A percentile compares a stretch with the other conserved stretches of the same genome.
These are phyloP conservation scores for Mediolabrus comicus DNA, from an alignment of 108 stramenopile genomes.

Conservation along the genomic window DNA sequence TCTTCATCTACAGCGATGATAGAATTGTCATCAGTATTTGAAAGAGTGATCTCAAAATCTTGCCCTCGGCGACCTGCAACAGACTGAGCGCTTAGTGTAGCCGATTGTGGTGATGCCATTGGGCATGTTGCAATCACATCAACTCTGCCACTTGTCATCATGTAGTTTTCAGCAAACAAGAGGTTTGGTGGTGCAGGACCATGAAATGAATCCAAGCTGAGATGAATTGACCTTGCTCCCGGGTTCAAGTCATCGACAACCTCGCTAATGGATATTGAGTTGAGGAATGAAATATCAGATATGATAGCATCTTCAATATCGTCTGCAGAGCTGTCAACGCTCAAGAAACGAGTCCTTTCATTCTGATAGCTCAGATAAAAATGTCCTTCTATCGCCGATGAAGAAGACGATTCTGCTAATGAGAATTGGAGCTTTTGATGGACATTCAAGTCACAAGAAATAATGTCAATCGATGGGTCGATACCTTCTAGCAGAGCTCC, in stretches of 20 bases:
- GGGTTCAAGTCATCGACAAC: not conserved
- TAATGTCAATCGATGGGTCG: constrained; percentile 26
- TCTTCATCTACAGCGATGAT: constrained; percentile 15
- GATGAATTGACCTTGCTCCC: constrained; percentile 5
- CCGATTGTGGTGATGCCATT: constrained; percentile 3
- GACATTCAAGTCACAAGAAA: constrained; percentile 55
- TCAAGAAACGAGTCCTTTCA: constrained; percentile 42
- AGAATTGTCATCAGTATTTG: constrained; percentile 25
- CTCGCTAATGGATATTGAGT: constrained; percentile 29
- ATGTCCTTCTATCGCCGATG: constrained; percentile 36
- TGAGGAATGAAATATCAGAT: constrained; percentile 38
- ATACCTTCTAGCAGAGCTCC: constrained; percentile 32
- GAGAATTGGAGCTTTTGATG: constrained; percentile 36
- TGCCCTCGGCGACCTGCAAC: constrained; percentile 58
- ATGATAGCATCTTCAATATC: constrained; percentile 46
- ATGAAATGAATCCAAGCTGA: constrained; percentile 18
- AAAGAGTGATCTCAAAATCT: constrained; percentile 50
- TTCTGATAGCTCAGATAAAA: constrained; percentile 53
- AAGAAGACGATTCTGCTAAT: not conserved
- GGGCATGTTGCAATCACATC: constrained; percentile 26
- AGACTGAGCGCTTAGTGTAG: constrained; percentile 8
- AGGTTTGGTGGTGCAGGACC: constrained; percentile 8
- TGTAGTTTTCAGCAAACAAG: constrained; percentile 44
- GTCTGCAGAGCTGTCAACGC: constrained; percentile 30
- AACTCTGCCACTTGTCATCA: constrained; percentile 27